A percentile compares a stretch with the other conserved stretches of the same genome.
Evolutionary conservation across 768 basidiomycete species (phyloP).

Genomic region (Boletus sp.): DNA sequence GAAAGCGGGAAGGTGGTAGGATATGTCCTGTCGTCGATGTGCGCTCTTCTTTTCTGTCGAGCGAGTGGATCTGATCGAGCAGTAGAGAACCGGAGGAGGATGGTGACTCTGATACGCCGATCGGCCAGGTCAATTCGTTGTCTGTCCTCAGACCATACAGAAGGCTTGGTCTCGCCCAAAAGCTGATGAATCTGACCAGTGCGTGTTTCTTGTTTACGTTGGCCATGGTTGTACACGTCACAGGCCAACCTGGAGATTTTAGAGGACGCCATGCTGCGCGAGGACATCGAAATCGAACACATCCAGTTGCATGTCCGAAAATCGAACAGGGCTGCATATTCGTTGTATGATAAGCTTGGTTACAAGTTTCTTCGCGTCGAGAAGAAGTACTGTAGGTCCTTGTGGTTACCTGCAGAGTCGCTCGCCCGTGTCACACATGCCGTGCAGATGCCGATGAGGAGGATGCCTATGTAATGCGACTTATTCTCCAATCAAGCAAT

Average conservation of each 20-base stretch:
- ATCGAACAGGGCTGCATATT: constrained; percentile 24
- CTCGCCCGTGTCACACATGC: neutral
- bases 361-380: constrained; percentile 16
- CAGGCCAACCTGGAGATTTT: neutral
- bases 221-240: neutral
- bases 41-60: constrained; percentile 12
- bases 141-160: constrained; percentile 28
- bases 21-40: constrained; percentile 58
- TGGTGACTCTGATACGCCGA: neutral
- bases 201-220: constrained; percentile 1
- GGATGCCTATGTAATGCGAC: constrained; percentile 27
- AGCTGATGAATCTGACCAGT: constrained; percentile 28
- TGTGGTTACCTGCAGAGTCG: neutral
- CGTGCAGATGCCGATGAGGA: constrained; percentile 25
- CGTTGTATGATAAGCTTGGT: constrained; percentile 26
- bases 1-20: constrained; percentile 48
- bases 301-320: constrained; percentile 30
- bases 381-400: constrained; percentile 24
- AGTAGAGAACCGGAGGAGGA: constrained; percentile 24
- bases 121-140: constrained; percentile 31
- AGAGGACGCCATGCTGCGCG: constrained; percentile 27
- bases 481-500: constrained; percentile 1
- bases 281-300: constrained; percentile 9
- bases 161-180: constrained; percentile 27
- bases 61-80: constrained; percentile 1